These are phyloP conservation scores for Tetrahymena borealis DNA, from an alignment of 73 alveolate genomes.

Conservation along the genomic window DNA sequence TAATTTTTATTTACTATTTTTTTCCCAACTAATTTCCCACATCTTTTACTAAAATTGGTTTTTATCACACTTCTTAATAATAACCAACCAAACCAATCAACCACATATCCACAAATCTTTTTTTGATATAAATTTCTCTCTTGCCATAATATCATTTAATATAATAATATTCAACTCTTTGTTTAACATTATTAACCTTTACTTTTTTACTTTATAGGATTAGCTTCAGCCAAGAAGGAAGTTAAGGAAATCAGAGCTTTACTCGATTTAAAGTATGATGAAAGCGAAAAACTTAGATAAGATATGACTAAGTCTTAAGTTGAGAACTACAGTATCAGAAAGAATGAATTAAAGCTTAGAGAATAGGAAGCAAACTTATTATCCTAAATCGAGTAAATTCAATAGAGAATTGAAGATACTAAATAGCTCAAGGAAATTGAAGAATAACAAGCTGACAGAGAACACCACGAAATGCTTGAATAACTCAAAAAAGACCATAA, in stretches of 20 bases:
- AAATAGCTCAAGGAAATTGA: not conserved
- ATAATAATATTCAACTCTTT: not conserved
- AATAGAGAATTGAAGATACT: not conserved
- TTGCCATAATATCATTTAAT: not conserved
- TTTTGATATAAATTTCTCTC: no score
- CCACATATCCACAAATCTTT: not conserved
- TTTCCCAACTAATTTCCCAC: not conserved
- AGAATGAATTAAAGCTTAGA: not conserved
- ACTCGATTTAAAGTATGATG: not conserved
- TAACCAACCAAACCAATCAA: not conserved
- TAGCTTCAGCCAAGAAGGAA: conserved; percentile 1
- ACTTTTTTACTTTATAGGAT: not conserved
- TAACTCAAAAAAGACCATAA: not conserved
- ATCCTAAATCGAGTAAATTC: not conserved
- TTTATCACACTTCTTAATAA: not conserved
- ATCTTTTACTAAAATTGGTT: not conserved
- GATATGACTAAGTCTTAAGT: not conserved
- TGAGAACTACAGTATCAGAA: not conserved
- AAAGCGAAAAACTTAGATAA: not conserved
- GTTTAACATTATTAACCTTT: not conserved
- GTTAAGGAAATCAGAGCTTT: not conserved
- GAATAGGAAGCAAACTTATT: not conserved
- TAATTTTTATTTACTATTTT: not conserved
- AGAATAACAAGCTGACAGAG: not conserved
- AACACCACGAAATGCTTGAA: not conserved